Conservation (phyloP, 2,329 filamentous ascomycete genomes). For the Fusarium liriodendri region DNA sequence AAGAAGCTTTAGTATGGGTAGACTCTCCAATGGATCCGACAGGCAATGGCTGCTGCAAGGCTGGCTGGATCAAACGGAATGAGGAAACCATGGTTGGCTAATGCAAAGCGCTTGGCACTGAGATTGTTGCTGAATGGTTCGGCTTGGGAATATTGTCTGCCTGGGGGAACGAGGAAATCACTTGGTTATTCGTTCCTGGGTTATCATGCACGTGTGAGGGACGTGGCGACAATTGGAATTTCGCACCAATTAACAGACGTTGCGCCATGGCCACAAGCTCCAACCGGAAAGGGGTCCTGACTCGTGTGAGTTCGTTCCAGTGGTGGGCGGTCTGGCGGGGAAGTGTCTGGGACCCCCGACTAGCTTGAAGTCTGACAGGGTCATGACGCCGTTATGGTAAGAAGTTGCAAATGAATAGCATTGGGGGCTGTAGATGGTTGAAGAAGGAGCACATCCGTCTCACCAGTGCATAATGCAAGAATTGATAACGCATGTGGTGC, state of each 20-base stretch:
- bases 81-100: not conserved
- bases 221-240: not conserved
- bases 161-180: not conserved
- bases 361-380: not conserved
- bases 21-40: not conserved
- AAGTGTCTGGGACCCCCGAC: not conserved
- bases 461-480: not conserved
- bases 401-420: not conserved
- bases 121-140: not conserved
- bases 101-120: not conserved
- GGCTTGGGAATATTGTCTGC: not conserved
- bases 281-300: not conserved
- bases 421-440: not conserved
- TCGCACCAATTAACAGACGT: not conserved
- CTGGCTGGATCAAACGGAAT: not conserved
- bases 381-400: not conserved
- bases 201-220: not conserved
- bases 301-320: not conserved
- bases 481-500: not conserved
- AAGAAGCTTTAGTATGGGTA: not conserved
- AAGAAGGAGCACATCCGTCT: not conserved
- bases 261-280: not conserved
- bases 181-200: not conserved
- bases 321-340: not conserved
- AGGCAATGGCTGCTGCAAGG: not conserved